These are phyloP conservation scores for Penicillium sp. DNA, from an alignment of 2,329 filamentous ascomycete genomes.

Conservation along the genomic window DNA sequence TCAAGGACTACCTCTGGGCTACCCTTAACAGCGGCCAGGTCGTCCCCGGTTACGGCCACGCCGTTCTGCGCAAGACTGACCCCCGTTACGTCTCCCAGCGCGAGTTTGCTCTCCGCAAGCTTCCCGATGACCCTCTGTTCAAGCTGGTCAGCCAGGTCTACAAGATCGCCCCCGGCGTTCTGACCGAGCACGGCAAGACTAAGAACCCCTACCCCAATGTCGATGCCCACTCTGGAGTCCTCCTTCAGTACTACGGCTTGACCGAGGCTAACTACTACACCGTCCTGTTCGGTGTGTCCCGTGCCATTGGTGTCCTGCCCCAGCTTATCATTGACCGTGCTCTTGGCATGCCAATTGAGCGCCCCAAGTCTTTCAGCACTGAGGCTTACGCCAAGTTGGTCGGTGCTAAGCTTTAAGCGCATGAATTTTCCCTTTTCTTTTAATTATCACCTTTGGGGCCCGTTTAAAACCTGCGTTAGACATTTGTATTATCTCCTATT, in stretches of 20 bases:
- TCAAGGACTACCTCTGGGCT: conserved; percentile 98
- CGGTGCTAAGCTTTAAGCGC: conserved; percentile 74
- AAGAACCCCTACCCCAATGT: conserved; percentile 99
- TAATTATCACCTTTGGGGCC: conserved; percentile 9
- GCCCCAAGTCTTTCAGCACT: conserved; percentile 98
- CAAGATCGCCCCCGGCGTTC: conserved; percentile 97
- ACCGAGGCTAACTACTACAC: conserved; percentile 99
- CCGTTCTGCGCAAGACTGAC: conserved; percentile 99
- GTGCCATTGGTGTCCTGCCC: conserved; percentile 95
- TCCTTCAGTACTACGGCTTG: conserved; percentile 98
- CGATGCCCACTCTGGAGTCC: conserved; percentile 97
- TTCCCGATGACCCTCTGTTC: conserved; percentile 98
- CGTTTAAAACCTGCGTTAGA: conserved; percentile 13
- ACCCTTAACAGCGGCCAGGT: conserved; percentile 95
- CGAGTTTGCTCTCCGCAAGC: conserved; percentile 89
- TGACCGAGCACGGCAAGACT: conserved; percentile 99
- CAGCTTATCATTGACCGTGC: conserved; percentile 99
- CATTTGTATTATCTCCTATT: conserved; percentile 27
- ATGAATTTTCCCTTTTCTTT: conserved; percentile 24
- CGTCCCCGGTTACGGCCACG: conserved; percentile 97
- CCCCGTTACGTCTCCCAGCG: conserved; percentile 98
- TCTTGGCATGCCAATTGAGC: conserved; percentile 93
- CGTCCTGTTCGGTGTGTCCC: conserved; percentile 97
- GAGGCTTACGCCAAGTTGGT: conserved; percentile 94
- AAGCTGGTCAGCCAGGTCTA: conserved; percentile 99